phyloP scores from a whole-genome alignment of 331 rosid species.

The Pyrus hybrid region DNA sequence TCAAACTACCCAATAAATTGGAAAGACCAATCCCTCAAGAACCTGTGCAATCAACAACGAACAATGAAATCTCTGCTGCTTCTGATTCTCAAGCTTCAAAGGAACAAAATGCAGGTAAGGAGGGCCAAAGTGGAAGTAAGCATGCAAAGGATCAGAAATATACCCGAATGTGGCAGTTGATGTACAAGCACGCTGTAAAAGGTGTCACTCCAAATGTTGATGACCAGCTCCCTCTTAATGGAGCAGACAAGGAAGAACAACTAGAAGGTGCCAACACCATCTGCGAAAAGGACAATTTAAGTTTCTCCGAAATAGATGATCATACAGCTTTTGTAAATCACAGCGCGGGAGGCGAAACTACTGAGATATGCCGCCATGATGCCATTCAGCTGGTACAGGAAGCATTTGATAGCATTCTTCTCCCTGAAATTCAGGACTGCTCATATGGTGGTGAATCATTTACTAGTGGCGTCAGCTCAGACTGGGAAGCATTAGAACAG shows the following conservation, averaged over 20 bases:
- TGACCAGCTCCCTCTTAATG: constrained; percentile 21
- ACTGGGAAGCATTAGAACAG: constrained; percentile 19
- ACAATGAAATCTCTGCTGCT: constrained; percentile 16
- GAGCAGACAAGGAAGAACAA: constrained; percentile 23
- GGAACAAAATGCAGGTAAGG: constrained; percentile 12
- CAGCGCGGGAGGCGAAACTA: constrained; percentile 8
- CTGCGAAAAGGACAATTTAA: constrained; percentile 20
- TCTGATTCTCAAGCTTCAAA: constrained; percentile 13
- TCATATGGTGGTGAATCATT: constrained; percentile 19
- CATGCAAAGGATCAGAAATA: constrained; percentile 47
- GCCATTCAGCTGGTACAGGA: constrained; percentile 67
- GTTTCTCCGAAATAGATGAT: constrained; percentile 19
- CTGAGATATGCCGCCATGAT: constrained; percentile 21
- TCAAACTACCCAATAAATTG: not conserved
- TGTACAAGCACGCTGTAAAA: constrained; percentile 66
- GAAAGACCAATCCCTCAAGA: not conserved
- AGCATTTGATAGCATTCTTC: constrained; percentile 82
- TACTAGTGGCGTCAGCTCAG: constrained; percentile 22
- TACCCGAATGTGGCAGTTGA: constrained; percentile 64
- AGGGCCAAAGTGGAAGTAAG: constrained; percentile 15
- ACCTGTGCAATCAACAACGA: constrained; percentile 11
- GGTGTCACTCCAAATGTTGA: constrained; percentile 18
- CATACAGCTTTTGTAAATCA: constrained; percentile 22
- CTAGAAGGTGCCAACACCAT: constrained; percentile 14
- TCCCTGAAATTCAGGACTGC: constrained; percentile 54